Base-by-base conservation (phyloP, 768 basidiomycete species). In the Boletus edulis region DNA sequence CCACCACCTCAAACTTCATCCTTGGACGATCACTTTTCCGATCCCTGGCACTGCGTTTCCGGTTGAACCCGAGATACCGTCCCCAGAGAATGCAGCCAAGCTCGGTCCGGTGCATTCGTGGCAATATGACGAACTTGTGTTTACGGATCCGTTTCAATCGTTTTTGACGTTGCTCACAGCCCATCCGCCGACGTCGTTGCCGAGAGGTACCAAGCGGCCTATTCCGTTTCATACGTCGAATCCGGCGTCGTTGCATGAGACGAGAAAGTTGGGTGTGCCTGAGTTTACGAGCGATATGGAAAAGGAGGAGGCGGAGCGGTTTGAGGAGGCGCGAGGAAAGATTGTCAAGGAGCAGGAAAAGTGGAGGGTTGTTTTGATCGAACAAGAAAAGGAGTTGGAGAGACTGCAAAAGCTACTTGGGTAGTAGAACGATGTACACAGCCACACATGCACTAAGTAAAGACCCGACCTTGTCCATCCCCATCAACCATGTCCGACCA, bases 81-180 rank as follows among this genome's bases (percentile, higher is more conserved):
- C 86, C 5, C 77, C 85, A 9, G 86, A 88, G 15, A 77, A 78
- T 22, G 86, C 88, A 3, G 76, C 82, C 65, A 85, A 84, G 64
- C 65, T 78, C 27, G 87, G 86, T 1, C 89, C 91, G 0, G 92
- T 99, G 29, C 90, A 97, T 69, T 90, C 93, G 0, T 99, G 96
- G 95, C 96, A 98, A 65, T 98, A 98, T 73, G 96, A 98, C 72
- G 97, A 99, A 73, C 82, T 98, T 59, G 92, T 98, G 49, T 98
- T 99, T 74, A 82, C 86, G 66, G 96, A 98, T 62, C 97, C 97
- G 1, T 92, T 87, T 59, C 86, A 90, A 55, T 78, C 85, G 37
- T 94, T 98, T 74, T 81, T 97, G 57, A 83, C 85, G 61, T 78
- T 89, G 47, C 81, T 98, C 49, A 87, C 85, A 0, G 73, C 78